Evolutionary conservation across 1,284 basidiomycete genomes (phyloP), one percentile per base, ranked within the genome.

Genomic region (Puccinia novopanici): DNA sequence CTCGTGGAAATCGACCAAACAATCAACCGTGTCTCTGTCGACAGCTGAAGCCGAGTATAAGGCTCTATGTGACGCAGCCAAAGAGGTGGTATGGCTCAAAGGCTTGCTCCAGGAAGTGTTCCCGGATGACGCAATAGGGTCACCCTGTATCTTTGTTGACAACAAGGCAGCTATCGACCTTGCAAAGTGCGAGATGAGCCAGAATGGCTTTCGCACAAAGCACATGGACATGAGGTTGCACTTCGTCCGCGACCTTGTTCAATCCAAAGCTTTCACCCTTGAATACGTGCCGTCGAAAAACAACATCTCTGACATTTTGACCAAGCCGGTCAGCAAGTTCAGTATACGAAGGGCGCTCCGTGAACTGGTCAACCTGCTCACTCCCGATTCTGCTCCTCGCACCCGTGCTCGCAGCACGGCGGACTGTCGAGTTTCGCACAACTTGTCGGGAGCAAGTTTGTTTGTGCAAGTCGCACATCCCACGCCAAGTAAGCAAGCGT

Each of bases 151-250:
- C 15, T 10, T 30, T 8, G 9, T 50, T 27, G 68, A 71, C 45
- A 71, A 71, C 27, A 3, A 19, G 8, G 68, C 45, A 2, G 68
- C 45, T 17, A 71, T 71, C 30, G 68, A 71, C 24, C 68, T 71
- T 2, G 68, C 68, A 9, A 5, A 27, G 8, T 30, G 68, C n/a
- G 24, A 71, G 22, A 15, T 37, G 2, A 71, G 50, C n/a, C 68
- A 71, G 15, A 71, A 71, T 42, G 50, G 50, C 9, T 71, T 71
- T 70, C 67, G n/a, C n/a, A n/a, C n/a, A n/a, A n/a, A n/a, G n/a
- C n/a, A n/a, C n/a, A n/a, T n/a, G n/a, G n/a, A n/a, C 34, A 5
- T 40, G 9, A 3, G 67, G 9, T 27, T 37, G 5, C 67, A 42
- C 67, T 70, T 37, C 22, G 45, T 70, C 22, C 30, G 67, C 3